Evolutionary conservation across 202 grass and related monocot genomes (phyloP).

Genomic region (Setaria viridis): DNA sequence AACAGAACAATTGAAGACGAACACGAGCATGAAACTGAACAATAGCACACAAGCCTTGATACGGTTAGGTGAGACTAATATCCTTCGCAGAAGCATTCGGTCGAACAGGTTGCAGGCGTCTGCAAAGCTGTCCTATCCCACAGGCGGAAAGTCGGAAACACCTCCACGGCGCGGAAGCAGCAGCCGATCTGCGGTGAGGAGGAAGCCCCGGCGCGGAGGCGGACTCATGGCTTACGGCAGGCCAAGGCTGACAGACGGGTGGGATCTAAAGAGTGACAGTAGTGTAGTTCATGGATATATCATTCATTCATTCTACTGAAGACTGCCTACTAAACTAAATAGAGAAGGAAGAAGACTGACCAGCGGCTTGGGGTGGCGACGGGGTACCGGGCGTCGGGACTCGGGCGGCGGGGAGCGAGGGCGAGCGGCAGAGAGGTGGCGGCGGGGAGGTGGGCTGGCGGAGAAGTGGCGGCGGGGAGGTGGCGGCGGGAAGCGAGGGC

Average conservation of each 20-base stretch:
- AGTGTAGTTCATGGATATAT: no score
- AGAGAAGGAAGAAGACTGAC: no score
- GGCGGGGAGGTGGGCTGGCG: no score
- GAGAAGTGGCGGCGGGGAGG: no score
- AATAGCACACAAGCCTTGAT: neutral
- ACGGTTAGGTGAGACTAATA: neutral
- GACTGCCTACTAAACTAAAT: no score
- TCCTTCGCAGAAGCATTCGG: neutral
- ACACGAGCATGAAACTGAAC: neutral
- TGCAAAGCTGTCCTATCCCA: neutral
- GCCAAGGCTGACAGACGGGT: neutral
- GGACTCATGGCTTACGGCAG: neutral
- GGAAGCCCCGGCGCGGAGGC: neutral
- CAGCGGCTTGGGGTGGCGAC: no score
- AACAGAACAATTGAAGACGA: neutral
- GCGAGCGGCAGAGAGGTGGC: no score
- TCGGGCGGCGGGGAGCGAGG: no score
- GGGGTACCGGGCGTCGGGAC: no score
- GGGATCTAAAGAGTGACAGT: neutral
- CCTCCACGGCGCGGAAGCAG: neutral
- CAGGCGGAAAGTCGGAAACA: neutral
- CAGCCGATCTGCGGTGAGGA: neutral
- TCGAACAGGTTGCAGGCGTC: constrained; percentile 21
- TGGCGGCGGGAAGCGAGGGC: no score
- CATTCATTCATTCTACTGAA: no score